phyloP scores from a whole-genome alignment of 1,284 basidiomycete genomes.

The Pterulicium gracile region DNA sequence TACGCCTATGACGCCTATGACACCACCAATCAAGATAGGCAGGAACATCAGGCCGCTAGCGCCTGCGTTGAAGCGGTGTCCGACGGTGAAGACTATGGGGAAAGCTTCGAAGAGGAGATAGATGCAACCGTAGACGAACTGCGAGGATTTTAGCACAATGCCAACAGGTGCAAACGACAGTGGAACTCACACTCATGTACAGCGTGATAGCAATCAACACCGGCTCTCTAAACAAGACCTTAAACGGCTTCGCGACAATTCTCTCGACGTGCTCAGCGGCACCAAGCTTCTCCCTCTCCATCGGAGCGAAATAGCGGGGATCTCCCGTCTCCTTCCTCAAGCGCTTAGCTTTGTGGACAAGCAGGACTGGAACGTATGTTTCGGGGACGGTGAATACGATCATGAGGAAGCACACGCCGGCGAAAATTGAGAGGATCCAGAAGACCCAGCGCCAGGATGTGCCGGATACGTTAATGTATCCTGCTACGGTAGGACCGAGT shows the following conservation, averaged over 20 bases:
- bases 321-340: conserved; percentile 51
- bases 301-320: conserved; percentile 43
- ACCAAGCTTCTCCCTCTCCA: conserved; percentile 31
- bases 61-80: conserved; percentile 48
- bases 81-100: conserved; percentile 55
- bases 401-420: conserved; percentile 31
- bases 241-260: conserved; percentile 52
- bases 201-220: conserved; percentile 65
- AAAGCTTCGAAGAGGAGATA: conserved; percentile 50
- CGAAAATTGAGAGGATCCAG: conserved; percentile 65
- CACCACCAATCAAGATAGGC: conserved; percentile 50
- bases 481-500: conserved; percentile 56
- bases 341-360: conserved; percentile 32
- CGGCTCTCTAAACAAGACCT: conserved; percentile 64
- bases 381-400: conserved; percentile 68
- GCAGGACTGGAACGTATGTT: conserved; percentile 48
- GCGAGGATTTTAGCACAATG: conserved; percentile 25
- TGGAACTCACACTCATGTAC: conserved; percentile 48
- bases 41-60: conserved; percentile 54
- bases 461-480: conserved; percentile 36
- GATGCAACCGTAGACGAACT: conserved; percentile 50
- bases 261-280: conserved; percentile 32
- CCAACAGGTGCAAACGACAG: conserved; percentile 10
- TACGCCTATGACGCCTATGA: conserved; percentile 31
- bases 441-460: conserved; percentile 67